Evolutionary conservation across 2,329 filamentous ascomycete genomes (phyloP).

Genomic region (Rutstroemia sp.): DNA sequence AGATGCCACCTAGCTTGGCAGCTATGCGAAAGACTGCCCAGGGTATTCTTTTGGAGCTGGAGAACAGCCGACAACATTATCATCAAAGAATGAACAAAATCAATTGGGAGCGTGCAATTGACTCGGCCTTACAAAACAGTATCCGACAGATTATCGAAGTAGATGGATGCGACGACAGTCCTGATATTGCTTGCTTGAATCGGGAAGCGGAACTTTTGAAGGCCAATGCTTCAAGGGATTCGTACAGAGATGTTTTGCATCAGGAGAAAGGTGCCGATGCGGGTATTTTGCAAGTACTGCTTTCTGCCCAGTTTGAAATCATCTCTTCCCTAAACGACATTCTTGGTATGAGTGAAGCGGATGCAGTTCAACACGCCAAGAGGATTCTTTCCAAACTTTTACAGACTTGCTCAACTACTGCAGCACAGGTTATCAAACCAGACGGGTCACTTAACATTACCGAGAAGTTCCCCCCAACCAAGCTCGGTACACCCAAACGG

Average conservation of each 20-base stretch:
- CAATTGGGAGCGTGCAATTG: conserved; percentile 82
- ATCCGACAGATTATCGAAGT: conserved; percentile 71
- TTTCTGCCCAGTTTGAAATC: conserved; percentile 88
- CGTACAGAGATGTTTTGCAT: conserved; percentile 69
- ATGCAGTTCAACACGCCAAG: conserved; percentile 75
- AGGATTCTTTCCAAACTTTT: conserved; percentile 71
- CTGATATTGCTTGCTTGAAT: conserved; percentile 64
- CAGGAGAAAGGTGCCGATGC: conserved; percentile 77
- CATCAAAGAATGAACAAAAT: conserved; percentile 74
- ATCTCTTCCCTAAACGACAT: conserved; percentile 77
- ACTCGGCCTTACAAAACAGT: conserved; percentile 81
- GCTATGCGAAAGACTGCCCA: conserved; percentile 82
- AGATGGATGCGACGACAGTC: conserved; percentile 53
- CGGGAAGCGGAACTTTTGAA: conserved; percentile 84
- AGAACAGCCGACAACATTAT: conserved; percentile 83
- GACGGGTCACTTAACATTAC: conserved; percentile 58
- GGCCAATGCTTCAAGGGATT: conserved; percentile 72
- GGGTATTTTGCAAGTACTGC: conserved; percentile 70
- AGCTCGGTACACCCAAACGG: conserved; percentile 70
- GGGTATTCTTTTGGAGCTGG: conserved; percentile 82
- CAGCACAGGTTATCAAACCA: conserved; percentile 82
- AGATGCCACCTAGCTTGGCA: conserved; percentile 60
- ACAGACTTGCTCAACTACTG: conserved; percentile 64
- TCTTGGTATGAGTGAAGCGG: conserved; percentile 72
- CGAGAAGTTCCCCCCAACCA: conserved; percentile 63